Base-by-base conservation (phyloP, 2,329 filamentous ascomycete genomes). In the Verticillium alfalfae region DNA sequence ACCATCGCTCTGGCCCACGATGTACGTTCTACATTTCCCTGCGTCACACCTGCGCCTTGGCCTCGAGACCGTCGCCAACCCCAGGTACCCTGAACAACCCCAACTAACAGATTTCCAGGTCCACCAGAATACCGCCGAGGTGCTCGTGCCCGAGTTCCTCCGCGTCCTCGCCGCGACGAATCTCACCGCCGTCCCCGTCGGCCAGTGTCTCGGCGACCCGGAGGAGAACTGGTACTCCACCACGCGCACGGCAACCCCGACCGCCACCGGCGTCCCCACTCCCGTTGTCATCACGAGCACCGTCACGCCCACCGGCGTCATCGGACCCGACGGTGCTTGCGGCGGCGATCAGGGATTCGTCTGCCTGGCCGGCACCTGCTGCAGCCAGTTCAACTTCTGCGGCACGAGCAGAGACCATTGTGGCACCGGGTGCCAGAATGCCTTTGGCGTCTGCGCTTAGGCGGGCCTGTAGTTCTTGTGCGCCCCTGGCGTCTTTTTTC, bases 161-260 rank as follows among this genome's bases (percentile, higher is more conserved):
- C 60, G 66, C 16, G 71, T 69, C 41, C 70, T 82, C 37, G 69
- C 73, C 49, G 63, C 63, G 15, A 72, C 76, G 55, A 79, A 78
- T 1, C 73, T 73, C 58, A 65, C 67, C 57, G 76, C 73, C 62
- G 80, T 82, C 49, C 80, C 80, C 9, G 76, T 83, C 12, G 82
- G 81, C 2, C 74, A 82, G 62, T 84, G 81, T 67, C 70, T 84
- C 34, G 78, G 77, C 13, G 80, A 84, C 65, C 70, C 79, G 7
- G 66, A 67, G 12, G 75, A 71, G 56, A 73, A 76, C 63, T 84
- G 81, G 82, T 84, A 84, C 67, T 77, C 80, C 31, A 36, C 58
- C 34, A 31, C 22, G 58, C 64, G 64, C 62, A 61, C 64, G 16
- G 57, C 64, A 4, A 65, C 64, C 13, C 64, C 64, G 12, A 62